Evolutionary conservation across 257 asterid species (phyloP).

Genomic region (Scutellaria galericulata): DNA sequence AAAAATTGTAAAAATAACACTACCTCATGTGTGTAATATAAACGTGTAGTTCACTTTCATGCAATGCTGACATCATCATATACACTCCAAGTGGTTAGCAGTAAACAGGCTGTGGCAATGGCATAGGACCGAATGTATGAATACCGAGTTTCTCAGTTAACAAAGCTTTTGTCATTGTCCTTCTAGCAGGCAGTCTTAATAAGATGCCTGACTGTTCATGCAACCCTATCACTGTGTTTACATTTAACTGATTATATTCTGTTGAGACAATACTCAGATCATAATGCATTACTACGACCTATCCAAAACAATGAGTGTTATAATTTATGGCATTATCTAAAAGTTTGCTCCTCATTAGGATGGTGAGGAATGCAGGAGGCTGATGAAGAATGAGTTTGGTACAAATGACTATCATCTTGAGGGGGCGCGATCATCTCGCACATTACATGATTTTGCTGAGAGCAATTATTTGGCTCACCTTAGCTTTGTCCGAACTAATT

Average conservation of each 20-base stretch:
- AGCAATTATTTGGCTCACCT: conserved; percentile 85
- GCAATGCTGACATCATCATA: conserved; percentile 4
- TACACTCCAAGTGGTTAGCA: background rate
- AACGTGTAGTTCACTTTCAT: background rate
- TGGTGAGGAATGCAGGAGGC: conserved; percentile 63
- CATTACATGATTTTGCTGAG: conserved; percentile 94
- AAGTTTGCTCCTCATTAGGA: conserved; percentile 54
- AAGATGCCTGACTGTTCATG: conserved; percentile 11
- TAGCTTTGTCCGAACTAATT: conserved; percentile 68
- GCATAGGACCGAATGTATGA: too few relatives aligned
- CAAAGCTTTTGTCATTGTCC: background rate
- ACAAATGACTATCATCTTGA: conserved; percentile 48
- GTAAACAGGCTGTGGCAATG: too few relatives aligned
- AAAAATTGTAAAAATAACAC: background rate
- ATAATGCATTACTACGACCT: background rate
- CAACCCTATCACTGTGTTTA: background rate
- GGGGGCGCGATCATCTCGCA: conserved; percentile 62
- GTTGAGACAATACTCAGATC: conserved; percentile 2
- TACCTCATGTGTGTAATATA: background rate
- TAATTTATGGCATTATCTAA: conserved; percentile 19
- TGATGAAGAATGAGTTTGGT: conserved; percentile 64
- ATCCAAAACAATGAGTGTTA: background rate
- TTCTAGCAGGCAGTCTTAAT: background rate
- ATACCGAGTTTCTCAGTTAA: too few relatives aligned
- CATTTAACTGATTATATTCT: background rate